Evolutionary conservation across 331 rosid genomes (phyloP).

Genomic region (Prunus yedoensis): DNA sequence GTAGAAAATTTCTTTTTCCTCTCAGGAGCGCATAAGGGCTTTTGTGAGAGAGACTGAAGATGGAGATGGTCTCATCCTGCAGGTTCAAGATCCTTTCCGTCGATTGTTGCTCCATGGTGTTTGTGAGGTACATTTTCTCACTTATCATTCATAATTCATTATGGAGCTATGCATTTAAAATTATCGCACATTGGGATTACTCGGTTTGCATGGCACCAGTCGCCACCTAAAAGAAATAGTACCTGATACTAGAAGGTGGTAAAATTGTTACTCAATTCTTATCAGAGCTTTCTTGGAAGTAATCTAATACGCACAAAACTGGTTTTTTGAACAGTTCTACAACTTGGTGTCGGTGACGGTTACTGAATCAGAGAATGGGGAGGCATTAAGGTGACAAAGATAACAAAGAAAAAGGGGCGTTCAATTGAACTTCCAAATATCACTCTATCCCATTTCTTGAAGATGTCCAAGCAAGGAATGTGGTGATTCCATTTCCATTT

Average conservation of each 20-base stretch:
- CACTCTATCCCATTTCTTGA: conserved; percentile 71
- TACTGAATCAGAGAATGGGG: conserved; percentile 28
- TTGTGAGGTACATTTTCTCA: conserved; percentile 66
- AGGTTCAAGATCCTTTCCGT: conserved; percentile 75
- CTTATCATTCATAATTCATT: neutral
- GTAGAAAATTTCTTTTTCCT: neutral
- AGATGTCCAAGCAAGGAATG: conserved; percentile 81
- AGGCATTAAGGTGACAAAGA: conserved; percentile 59
- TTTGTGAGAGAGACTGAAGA: conserved; percentile 49
- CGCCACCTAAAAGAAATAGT: neutral
- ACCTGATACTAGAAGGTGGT: neutral
- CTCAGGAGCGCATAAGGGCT: conserved; percentile 59
- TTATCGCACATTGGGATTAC: neutral
- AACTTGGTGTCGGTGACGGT: conserved; percentile 71
- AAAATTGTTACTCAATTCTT: neutral
- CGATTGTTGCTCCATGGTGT: conserved; percentile 85
- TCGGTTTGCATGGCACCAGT: neutral
- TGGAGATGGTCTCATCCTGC: conserved; percentile 51
- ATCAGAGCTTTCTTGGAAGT: neutral
- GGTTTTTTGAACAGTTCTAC: conserved; percentile 71
- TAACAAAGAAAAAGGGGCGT: conserved; percentile 61
- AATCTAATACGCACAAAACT: conserved; percentile 5
- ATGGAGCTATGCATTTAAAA: neutral
- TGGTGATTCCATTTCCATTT: conserved; percentile 49
- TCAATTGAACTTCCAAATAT: conserved; percentile 54